Evolutionary conservation across 225 moss, liverwort and hornwort genomes (phyloP).

Genomic region (Rhytidiadelphus loreus): DNA sequence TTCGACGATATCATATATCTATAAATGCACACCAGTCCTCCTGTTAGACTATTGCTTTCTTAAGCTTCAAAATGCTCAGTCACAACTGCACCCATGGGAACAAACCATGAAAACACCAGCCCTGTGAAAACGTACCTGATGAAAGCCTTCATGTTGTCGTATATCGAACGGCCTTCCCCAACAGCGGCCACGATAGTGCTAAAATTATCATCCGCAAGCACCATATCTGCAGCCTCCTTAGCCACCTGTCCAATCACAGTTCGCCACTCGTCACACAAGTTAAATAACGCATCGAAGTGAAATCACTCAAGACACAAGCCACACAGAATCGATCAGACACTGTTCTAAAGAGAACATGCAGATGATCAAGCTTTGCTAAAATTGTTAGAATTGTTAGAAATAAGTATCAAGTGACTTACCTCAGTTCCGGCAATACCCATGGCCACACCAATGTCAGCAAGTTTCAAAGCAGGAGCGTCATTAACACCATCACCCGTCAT

Average conservation of each 20-base stretch:
- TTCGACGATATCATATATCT: conserved; percentile 99
- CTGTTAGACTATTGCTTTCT: neutral
- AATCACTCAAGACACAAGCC: neutral
- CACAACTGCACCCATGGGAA: neutral
- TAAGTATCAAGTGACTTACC: conserved; percentile 17
- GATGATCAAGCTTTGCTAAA: neutral
- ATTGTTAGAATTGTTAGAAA: neutral
- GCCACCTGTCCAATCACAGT: conserved; percentile 55
- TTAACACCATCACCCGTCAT: conserved; percentile 99
- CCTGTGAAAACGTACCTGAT: conserved; percentile 42
- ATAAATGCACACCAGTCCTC: neutral
- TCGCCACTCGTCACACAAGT: neutral
- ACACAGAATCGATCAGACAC: neutral
- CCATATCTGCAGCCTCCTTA: conserved; percentile 95
- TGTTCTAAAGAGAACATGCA: neutral
- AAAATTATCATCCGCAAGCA: conserved; percentile 95
- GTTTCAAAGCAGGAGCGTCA: conserved; percentile 93
- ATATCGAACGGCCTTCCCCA: conserved; percentile 88
- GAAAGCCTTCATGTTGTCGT: conserved; percentile 96
- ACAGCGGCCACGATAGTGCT: conserved; percentile 92
- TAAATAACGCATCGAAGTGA: neutral
- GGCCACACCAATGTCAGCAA: conserved; percentile 92
- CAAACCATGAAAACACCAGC: neutral
- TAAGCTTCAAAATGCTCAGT: neutral
- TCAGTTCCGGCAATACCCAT: conserved; percentile 99